Evolutionary conservation across 495 filamentous ascomycete species (phyloP).

Genomic region (Penicillium paradoxum): DNA sequence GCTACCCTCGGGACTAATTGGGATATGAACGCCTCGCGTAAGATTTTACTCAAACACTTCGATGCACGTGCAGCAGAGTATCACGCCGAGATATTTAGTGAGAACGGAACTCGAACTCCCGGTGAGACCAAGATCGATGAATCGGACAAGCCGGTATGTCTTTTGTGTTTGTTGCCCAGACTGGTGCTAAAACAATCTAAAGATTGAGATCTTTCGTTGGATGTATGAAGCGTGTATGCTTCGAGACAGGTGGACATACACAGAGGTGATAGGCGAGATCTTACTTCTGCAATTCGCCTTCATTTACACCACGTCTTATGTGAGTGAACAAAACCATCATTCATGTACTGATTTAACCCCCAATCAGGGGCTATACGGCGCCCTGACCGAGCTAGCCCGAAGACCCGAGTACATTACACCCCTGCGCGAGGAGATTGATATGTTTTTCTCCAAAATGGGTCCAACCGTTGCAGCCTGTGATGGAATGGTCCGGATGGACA

Average conservation of each 20-base stretch:
- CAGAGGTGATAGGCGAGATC: constrained; percentile 25
- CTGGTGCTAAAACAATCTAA: background rate
- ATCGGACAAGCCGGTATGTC: constrained; percentile 12
- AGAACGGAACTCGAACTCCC: background rate
- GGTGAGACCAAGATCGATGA: background rate
- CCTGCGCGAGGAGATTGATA: constrained; percentile 21
- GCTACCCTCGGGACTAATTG: constrained; percentile 16
- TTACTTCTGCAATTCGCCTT: constrained; percentile 26
- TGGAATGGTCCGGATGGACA: constrained; percentile 21
- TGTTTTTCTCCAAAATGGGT: constrained; percentile 6
- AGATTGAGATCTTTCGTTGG: constrained; percentile 27
- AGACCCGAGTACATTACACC: constrained; percentile 24
- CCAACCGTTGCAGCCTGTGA: constrained; percentile 13
- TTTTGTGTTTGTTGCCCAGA: background rate
- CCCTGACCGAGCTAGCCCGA: constrained; percentile 20
- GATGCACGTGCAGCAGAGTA: constrained; percentile 22
- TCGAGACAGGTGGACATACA: constrained; percentile 19
- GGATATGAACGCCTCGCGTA: constrained; percentile 26
- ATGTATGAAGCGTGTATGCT: constrained; percentile 19
- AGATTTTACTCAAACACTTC: constrained; percentile 20
- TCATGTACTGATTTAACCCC: background rate
- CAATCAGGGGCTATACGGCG: constrained; percentile 20
- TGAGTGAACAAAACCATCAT: background rate
- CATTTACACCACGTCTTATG: constrained; percentile 25
- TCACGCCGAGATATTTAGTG: constrained; percentile 9